Evolutionary conservation across 1,284 basidiomycete genomes (phyloP).

Genomic region (Malassezia globosa): DNA sequence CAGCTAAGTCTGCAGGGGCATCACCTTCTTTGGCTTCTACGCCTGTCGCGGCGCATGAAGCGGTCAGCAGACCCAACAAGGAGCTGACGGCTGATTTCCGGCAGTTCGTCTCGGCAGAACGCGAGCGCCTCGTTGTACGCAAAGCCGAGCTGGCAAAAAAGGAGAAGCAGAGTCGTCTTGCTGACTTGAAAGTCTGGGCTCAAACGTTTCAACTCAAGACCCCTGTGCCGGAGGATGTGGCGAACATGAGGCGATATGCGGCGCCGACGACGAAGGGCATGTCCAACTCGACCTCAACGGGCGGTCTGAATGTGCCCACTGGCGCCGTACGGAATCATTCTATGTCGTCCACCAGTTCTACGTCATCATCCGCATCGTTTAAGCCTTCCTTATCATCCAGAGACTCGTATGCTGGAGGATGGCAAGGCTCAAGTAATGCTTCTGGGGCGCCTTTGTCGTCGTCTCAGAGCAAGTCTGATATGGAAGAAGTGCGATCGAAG

Average conservation of each 20-base stretch:
- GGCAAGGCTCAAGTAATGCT: no score
- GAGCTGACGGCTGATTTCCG: slow-evolving; percentile 39
- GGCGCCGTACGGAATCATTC: slow-evolving; percentile 17
- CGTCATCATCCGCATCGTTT: no score
- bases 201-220: slow-evolving; percentile 90
- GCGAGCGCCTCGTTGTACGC: slow-evolving; percentile 58
- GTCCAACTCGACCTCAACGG: slow-evolving; percentile 20
- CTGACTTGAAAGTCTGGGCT: slow-evolving; percentile 83
- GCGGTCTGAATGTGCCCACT: slow-evolving; percentile 11
- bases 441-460: no score
- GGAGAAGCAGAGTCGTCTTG: slow-evolving; percentile 83
- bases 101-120: slow-evolving; percentile 39
- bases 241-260: slow-evolving; percentile 53
- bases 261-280: no score
- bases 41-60: not conserved
- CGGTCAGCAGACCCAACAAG: no score
- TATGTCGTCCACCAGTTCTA: slow-evolving; percentile 16
- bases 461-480: not conserved
- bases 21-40: not conserved
- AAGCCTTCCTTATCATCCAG: no score
- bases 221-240: slow-evolving; percentile 82
- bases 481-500: slow-evolving; percentile 34
- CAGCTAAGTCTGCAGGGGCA: not conserved
- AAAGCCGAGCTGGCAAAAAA: slow-evolving; percentile 77
- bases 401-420: no score